Base-by-base conservation (phyloP, 2,329 filamentous ascomycete genomes). In the Fusarium luffae region DNA sequence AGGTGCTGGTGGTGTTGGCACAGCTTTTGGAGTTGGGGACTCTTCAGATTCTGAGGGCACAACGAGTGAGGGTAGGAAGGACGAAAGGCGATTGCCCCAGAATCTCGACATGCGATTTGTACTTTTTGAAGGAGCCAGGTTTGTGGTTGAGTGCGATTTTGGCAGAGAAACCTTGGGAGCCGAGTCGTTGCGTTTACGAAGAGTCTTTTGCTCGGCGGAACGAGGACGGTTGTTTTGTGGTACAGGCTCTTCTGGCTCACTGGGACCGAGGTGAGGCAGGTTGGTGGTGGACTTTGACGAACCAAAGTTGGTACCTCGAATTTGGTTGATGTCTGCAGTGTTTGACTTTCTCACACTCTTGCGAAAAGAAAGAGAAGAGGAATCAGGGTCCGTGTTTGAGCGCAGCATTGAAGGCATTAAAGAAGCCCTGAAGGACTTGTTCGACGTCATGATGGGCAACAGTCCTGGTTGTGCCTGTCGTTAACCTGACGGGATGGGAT, bases 361-460 rank as follows among this genome's bases (percentile, higher is more conserved):
- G 54, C 67, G 73, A 54, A 63, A 51, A 49, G 69, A 59, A 37
- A 63, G 34, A 41, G 72, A 59, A 30, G 72, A 66, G 21, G 69
- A 71, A 46, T 77, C 74, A 61, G 75, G 68, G 54, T 77, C 72
- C 57, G 75, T 74, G 58, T 74, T 76, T 65, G 75, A 74, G 46
- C 73, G 75, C 47, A 78, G 63, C 73, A 82, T 77, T 68, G 80
- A 76, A 70, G 78, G 75, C 68, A 82, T 75, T 56, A 78, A 72
- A 62, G 77, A 76, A 55, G 78, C 77, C 75, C 79, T 77, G 73
- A 79, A 77, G 67, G 79, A 83, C 81, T 83, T 84, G 81, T 80
- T 80, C 74, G 82, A 82, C 77, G 81, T 79, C 82, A 83, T 84
- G 72, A 73, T 80, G 79, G 78, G 78, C 68, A 42, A 58, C n/a